These are phyloP conservation scores for Aspergillus fumigatus DNA, from an alignment of 2,329 filamentous ascomycete genomes.

Conservation along the genomic window DNA sequence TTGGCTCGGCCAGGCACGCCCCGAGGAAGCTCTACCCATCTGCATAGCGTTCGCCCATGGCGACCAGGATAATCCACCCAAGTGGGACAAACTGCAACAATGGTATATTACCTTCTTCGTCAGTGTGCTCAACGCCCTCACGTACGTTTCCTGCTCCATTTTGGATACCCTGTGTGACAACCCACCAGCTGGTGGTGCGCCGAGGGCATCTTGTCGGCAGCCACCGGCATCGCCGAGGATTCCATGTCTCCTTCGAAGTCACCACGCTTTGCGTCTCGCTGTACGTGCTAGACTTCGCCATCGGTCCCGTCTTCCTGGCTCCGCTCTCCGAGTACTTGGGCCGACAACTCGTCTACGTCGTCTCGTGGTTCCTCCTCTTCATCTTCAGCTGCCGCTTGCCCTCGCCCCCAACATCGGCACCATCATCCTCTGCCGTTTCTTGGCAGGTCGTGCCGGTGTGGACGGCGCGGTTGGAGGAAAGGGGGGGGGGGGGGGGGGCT, in stretches of 20 bases:
- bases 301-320: constrained; percentile 26
- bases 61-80: constrained; percentile 36
- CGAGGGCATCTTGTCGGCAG: constrained; percentile 26
- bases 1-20: constrained; percentile 18
- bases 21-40: constrained; percentile 21
- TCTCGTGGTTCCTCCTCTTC: constrained; percentile 28
- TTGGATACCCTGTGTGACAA: not conserved
- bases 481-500: constrained; percentile 50
- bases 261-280: constrained; percentile 31
- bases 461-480: constrained; percentile 56
- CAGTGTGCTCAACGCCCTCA: constrained; percentile 32
- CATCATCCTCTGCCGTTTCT: constrained; percentile 26
- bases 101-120: constrained; percentile 42
- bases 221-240: constrained; percentile 25
- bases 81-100: constrained; percentile 36
- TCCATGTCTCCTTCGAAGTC: constrained; percentile 26
- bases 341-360: constrained; percentile 30
- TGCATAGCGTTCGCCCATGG: constrained; percentile 15
- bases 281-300: constrained; percentile 26
- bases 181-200: constrained; percentile 21
- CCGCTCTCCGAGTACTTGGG: constrained; percentile 36
- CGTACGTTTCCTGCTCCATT: constrained; percentile 9
- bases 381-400: constrained; percentile 27
- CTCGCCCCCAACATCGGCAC: constrained; percentile 26
- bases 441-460: constrained; percentile 37